Conservation (phyloP, 2,329 filamentous ascomycete genomes). For the Lasiodiplodia sp. region DNA sequence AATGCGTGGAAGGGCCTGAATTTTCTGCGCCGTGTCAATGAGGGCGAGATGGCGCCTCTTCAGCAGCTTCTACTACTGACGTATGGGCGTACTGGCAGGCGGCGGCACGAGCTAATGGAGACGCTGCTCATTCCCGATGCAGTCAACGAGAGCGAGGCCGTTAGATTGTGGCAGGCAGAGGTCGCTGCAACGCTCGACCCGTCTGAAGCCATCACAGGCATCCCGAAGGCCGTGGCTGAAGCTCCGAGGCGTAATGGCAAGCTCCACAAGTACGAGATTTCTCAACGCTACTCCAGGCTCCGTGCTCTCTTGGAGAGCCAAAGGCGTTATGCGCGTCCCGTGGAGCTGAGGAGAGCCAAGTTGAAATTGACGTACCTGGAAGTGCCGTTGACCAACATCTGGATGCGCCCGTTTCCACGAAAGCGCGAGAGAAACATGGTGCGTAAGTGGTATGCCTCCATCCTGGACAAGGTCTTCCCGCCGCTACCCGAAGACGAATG, state of each 20-base stretch:
- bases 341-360: slow-evolving; percentile 34
- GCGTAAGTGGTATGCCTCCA: slow-evolving; percentile 52
- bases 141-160: background rate
- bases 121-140: slow-evolving; percentile 19
- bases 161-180: slow-evolving; percentile 5
- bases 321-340: slow-evolving; percentile 7
- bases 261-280: slow-evolving; percentile 34
- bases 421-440: slow-evolving; percentile 53
- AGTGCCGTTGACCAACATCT: slow-evolving; percentile 54
- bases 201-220: background rate
- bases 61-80: slow-evolving; percentile 61
- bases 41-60: slow-evolving; percentile 60
- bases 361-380: slow-evolving; percentile 39
- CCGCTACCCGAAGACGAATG: slow-evolving; percentile 56
- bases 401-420: slow-evolving; percentile 55
- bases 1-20: slow-evolving; percentile 48
- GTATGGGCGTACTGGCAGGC: slow-evolving; percentile 64
- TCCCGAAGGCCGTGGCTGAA: slow-evolving; percentile 5
- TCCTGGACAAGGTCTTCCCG: slow-evolving; percentile 52
- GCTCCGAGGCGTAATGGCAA: background rate
- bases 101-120: slow-evolving; percentile 57
- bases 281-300: slow-evolving; percentile 42
- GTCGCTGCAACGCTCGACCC: slow-evolving; percentile 11
- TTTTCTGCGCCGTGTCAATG: slow-evolving; percentile 61
- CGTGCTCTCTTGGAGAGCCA: slow-evolving; percentile 40